phyloP scores from a whole-genome alignment of 2,329 filamentous ascomycete genomes.

The Paecilomyces niveus region DNA sequence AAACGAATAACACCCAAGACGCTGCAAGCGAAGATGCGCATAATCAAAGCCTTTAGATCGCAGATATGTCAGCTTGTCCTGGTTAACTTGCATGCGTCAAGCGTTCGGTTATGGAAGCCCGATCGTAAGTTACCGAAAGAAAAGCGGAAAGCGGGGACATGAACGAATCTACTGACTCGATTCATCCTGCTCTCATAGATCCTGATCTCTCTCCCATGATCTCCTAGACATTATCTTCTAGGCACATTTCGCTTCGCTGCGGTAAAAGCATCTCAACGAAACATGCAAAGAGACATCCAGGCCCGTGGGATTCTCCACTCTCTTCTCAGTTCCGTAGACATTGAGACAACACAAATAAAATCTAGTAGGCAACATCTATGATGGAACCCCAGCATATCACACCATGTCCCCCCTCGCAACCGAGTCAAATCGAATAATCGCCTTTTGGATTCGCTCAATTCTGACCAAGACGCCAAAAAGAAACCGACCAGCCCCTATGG shows the following conservation, averaged over 20 bases:
- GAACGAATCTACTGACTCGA: not conserved
- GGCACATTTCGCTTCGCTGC: not conserved
- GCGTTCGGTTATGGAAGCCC: not conserved
- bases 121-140: not conserved
- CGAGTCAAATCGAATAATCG: not conserved
- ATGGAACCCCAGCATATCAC: not conserved
- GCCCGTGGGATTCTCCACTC: not conserved
- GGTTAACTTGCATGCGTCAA: not conserved
- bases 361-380: slow-evolving; percentile 1
- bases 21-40: not conserved
- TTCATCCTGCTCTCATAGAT: not conserved
- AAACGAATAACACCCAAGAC: not conserved
- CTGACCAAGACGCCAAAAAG: slow-evolving; percentile 1
- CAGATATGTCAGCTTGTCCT: not conserved
- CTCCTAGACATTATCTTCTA: not conserved
- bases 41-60: not conserved
- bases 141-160: not conserved
- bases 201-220: not conserved
- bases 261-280: not conserved
- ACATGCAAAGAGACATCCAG: not conserved
- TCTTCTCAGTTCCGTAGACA: not conserved
- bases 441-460: not conserved
- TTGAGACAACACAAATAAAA: not conserved
- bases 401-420: not conserved
- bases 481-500: not conserved